Evolutionary conservation across 78 protist genomes (phyloP), one percentile per base, ranked within the genome.

Genomic region (Salpingoeca rosetta): DNA sequence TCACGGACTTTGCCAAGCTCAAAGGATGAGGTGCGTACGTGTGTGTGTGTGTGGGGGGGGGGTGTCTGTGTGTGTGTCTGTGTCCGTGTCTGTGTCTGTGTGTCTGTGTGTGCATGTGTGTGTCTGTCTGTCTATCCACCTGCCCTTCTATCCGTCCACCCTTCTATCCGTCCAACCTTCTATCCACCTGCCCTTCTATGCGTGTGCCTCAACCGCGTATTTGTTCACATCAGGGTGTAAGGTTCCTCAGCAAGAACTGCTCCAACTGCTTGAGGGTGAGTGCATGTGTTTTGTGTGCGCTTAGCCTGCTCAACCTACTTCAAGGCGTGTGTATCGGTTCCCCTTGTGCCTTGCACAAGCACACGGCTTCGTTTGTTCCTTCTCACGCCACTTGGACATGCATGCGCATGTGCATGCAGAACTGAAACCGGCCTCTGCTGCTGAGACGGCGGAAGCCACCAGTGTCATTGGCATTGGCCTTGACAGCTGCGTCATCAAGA

Each of bases 191-290:
- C 22, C 40, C 1, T 44, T 3, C 1, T 26, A 43, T 24, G 31
- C 76, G 11, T 25, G 36, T 7, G 27, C 28, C 12, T 2, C 7
- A 2, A 78, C 51, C 1, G 74, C 27, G 22, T 3, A 2, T 0
- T 28, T 0, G 1, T n/a, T 0, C 80, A 83, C n/a, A n/a, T n/a
- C n/a, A n/a, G n/a, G 92, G 40, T 91, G 94, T 75, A 92, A 94
- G 89, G 83, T 94, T 56, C 96, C 96, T 35, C 94, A 92, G 81
- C 76, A 83, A 44, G 91, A 91, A 44, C 91, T 92, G 92, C 89
- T 86, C 84, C 41, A 87, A 75, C 88, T 92, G 78, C 88, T 92
- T 43, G 92, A 89, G 36, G 92, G 89, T n/a, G n/a, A n/a, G n/a
- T n/a, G n/a, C n/a, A n/a, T n/a, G n/a, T n/a, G n/a, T n/a, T n/a